Evolutionary conservation across 2,329 filamentous ascomycete species (phyloP), one percentile per base, ranked within the genome.

Genomic region (Colletotrichum musae): DNA sequence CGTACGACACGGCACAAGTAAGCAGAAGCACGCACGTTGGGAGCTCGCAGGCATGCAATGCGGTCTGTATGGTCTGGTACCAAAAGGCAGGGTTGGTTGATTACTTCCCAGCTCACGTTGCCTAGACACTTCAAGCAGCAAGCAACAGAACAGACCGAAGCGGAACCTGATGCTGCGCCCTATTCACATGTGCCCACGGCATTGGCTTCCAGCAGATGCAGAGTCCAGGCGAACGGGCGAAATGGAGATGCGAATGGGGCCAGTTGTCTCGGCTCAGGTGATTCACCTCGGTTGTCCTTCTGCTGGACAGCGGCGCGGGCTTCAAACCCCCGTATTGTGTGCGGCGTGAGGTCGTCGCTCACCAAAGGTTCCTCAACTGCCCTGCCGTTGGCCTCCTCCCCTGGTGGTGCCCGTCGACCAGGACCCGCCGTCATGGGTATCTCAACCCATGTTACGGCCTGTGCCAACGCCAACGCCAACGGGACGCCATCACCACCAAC

Each of bases 211-310:
- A 43, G 21, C 48, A 26, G 48, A 52, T 60, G 58, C 58, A 59
- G 57, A 48, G 43, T 59, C 24, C 16, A 26, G 57, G 57, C 43
- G 57, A 26, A 36, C 26, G 28, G 41, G 58, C 28, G 32, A 51
- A 43, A 41, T 60, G n/a, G 43, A 53, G 21, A 62, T 47, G n/a
- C 26, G 45, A 15, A 62, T 47, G 59, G 59, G 32, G 39, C 59
- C 59, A 43, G 6, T 53, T 5, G 18, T 53, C 36, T 45, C 36
- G 59, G 59, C 59, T 45, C 50, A 45, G 24, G 59, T 62, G 48
- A 53, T 53, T 53, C 48, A 50, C 59, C 59, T 62, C 59, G 59
- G 59, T 36, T 53, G 16, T 53, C 51, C 26, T 15, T 47, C 59
- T 62, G 48, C 47, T 45, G 59, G 39, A 54, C 36, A 50, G 50